A percentile compares a stretch with the other conserved stretches of the same genome.
Conservation (phyloP, 2,329 filamentous ascomycete genomes). For the Fusarium metavorans region DNA sequence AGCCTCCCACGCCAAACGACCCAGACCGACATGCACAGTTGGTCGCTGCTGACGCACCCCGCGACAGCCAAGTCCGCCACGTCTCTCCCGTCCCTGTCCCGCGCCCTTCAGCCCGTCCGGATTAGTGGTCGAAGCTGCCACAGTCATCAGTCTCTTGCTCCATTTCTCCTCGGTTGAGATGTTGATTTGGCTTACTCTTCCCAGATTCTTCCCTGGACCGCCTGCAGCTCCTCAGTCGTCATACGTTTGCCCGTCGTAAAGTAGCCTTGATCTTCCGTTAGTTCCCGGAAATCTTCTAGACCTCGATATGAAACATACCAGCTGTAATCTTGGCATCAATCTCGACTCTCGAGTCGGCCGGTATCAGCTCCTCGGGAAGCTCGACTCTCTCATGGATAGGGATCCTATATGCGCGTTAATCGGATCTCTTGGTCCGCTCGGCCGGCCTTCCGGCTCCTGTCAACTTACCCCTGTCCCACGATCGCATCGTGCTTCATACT, state of each 20-base stretch:
- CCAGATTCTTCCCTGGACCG: conserved; percentile 92
- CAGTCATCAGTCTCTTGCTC: conserved; percentile 37
- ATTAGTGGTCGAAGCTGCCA: conserved; percentile 57
- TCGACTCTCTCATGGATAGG: conserved; percentile 91
- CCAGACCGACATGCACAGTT: conserved; percentile 43
- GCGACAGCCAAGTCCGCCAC: conserved; percentile 23
- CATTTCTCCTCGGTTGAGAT: conserved; percentile 14
- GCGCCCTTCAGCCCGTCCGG: conserved; percentile 19
- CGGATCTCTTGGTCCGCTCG: conserved; percentile 7
- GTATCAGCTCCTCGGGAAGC: conserved; percentile 93
- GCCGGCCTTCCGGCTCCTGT: conserved; percentile 5
- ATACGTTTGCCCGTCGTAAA: conserved; percentile 92
- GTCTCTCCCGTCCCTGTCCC: conserved; percentile 17
- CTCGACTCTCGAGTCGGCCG: conserved; percentile 94
- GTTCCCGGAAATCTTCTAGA: conserved; percentile 20
- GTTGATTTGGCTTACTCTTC: conserved; percentile 70
- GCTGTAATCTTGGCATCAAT: conserved; percentile 99
- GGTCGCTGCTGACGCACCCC: conserved; percentile 40
- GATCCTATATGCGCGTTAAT: conserved; percentile 62
- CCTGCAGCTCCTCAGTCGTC: conserved; percentile 85
- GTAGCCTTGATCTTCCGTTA: conserved; percentile 62
- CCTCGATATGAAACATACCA: conserved; percentile 65
- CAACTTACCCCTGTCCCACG: conserved; percentile 78
- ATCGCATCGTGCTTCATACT: conserved; percentile 94
- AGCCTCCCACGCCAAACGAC: conserved; percentile 36